Evolutionary conservation across 495 filamentous ascomycete genomes (phyloP), one percentile per base, ranked within the genome.

Genomic region (Venustampulla echinocandica): DNA sequence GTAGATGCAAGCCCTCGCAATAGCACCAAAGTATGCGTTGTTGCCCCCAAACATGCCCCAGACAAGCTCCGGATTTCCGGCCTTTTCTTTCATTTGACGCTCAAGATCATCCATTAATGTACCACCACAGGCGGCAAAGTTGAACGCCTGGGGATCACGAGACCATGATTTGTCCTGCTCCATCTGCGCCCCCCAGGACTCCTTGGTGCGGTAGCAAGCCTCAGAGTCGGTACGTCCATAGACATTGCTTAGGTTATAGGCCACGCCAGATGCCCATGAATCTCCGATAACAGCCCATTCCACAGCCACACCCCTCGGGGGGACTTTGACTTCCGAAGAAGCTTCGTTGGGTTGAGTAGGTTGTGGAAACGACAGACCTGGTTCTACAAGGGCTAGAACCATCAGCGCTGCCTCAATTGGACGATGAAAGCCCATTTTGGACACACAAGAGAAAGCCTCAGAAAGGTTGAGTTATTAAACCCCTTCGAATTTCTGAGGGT

Each of bases 1-100:
- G 42, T 45, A 45, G 27, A 45, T 34, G 14, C 42, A 45, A 18
- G 42, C 42, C 21, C 42, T 33, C 4, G 42, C 42, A 34, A 45
- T 45, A 13, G 7, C 42, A 5, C 42, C 42, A 19, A 45, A 45
- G 27, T 18, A 19, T 3, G 27, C 42, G 30, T 45, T 24, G 20
- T 43, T 45, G 10, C 42, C 42, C n/a, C 42, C 42, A 34, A 45
- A 24, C 6, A 21, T 33, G 2, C 42, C 42, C 10, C 7, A 25
- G 42, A 18, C 27, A 18, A 19, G 11, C 10, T 37, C 10, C 9
- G 34, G 34, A 5, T 37, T 37, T 9, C 34, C 34, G 34, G 34
- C 34, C 34, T 37, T 37, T 37, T 37, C 34, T 37, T 37, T 18
- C 34, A 37, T 37, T 37, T 37, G 34, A 37, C 34, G 34, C 34